Evolutionary conservation across 108 stramenopile genomes (phyloP), one percentile per base, ranked within the genome.

Genomic region (Schizochytrium sp.): DNA sequence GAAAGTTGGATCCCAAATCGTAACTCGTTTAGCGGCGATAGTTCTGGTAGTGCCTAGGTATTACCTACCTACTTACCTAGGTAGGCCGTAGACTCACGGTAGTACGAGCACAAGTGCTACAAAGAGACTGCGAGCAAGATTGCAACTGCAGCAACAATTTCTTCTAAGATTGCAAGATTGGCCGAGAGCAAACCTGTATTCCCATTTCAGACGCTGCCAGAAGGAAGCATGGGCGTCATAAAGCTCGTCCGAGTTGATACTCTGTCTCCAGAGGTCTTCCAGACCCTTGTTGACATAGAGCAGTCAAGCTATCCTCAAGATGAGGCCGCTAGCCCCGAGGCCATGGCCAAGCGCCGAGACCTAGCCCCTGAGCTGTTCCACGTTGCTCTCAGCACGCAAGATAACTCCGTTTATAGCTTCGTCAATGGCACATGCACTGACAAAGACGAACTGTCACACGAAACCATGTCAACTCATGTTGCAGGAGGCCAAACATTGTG

Each of bases 401-500:
- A 56, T 50, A 53, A 53, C 17, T 47, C 76, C 15, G 38, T 83
- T 38, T 38, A n/a, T 0, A 53, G 76, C 50, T 83, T 83, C 2
- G 76, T 83, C 50, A 83, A 83, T 2, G 76, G 76, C 12, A 83
- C 76, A 2, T 83, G 76, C 76, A 55, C 50, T 53, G 47, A 10
- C 0, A 53, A 42, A 5, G 28, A 55, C 76, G 76, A 83, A 42
- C 76, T 83, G 50, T 38, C 76, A 17, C 50, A 83, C 50, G 76
- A 83, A 28, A 83, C 17, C 47, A 83, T 83, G 76, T 5, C 47
- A 40, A 7, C 49, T 13, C 76, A 83, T 53, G 76, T 83, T 10
- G 50, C 45, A 10, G 76, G 76, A 5, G 76, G 76, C 0, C 15
- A 17, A 53, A 83, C 76, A 53, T 53, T 83, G 17, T 83, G 47